Evolutionary conservation across 129 eudicot genomes (phyloP), one percentile per base, ranked within the genome.

Genomic region (Artemisia annua): DNA sequence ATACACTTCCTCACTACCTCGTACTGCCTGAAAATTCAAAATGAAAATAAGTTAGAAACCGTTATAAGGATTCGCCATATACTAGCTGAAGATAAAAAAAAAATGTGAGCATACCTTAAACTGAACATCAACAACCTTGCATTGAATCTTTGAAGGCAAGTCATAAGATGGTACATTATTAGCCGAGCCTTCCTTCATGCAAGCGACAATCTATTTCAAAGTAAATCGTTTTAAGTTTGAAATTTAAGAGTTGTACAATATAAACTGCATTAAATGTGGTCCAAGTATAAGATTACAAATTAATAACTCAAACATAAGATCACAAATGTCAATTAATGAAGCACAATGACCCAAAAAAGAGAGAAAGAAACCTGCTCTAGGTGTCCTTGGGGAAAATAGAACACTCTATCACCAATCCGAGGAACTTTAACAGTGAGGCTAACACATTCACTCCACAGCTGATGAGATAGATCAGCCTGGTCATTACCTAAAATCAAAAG

Each of bases 361-460:
- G 13, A 44, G 30, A 43, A 63, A 62, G 71, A 39, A 75, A 80
- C 84, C 84, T 74, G 80, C 68, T 80, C 77, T 54, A 73, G 54
- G 66, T 80, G 79, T 44, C 83, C 83, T 80, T 80, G 83, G n/a
- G 83, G 79, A 32, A 80, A 74, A 59, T 80, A 80, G 75, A 68
- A 80, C 46, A 80, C 84, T 30, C 32, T 74, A 53, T 80, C 84
- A 3, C 76, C 84, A n/a, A 49, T 32, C 53, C 48, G 63, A 64
- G 84, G 80, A 63, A 74, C 68, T 52, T 80, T 63, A 0, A 26
- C 44, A 28, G 56, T 58, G 63, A 67, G 71, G 32, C 84, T 80
- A 46, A 76, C 80, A 75, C 84, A 80, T 58, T 59, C 80, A 55
- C 44, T 67, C 84, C 84, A 80, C 32, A 74, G 56, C 65, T 75